Evolutionary conservation across 108 stramenopile genomes (phyloP), one percentile per base, ranked within the genome.

Genomic region (Epithemia pelagica): DNA sequence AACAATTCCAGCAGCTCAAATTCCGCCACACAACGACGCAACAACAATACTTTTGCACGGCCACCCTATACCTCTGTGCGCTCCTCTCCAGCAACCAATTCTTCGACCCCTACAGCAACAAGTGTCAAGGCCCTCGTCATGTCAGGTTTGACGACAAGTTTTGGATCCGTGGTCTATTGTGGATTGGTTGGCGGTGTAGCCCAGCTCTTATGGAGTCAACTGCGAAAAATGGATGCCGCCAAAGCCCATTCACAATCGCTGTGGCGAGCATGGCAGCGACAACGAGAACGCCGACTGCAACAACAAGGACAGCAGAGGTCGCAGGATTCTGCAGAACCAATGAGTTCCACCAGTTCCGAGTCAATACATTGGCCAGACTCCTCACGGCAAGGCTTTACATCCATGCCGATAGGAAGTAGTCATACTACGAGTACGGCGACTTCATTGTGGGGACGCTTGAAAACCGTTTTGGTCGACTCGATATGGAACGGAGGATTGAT

Each of bases 121-220:
- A n/a, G n/a, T n/a, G 91, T 89, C 52, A 85, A 81, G 61, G 64
- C 80, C 31, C 79, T 89, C 58, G 55, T 93, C 59, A 58, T 67
- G 20, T 59, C 73, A 8, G 88, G 79, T 22, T 57, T 79, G 51
- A 82, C 87, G 0, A 72, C 88, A 27, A 83, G 74, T 30, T 93
- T 93, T 76, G 92, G 92, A 60, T 89, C 88, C 0, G 87, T 93
- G 21, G 78, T 72, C 20, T 80, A 85, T 65, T 93, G 92, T 71
- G 92, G 83, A 29, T 62, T 93, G 27, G 32, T 93, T 1, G 92
- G 92, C 25, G 92, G 88, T 2, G n/a, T 84, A 15, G 92, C 92
- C 19, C 88, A 90, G 67, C 78, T 89, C 66, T 58, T 87, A 1
- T 93, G 89, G 92, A 81, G 83, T 61, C 66, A 82, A 51, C 65